Evolutionary conservation across 2,329 filamentous ascomycete genomes (phyloP), one percentile per base, ranked within the genome.

Genomic region (Monosporascus sp.): DNA sequence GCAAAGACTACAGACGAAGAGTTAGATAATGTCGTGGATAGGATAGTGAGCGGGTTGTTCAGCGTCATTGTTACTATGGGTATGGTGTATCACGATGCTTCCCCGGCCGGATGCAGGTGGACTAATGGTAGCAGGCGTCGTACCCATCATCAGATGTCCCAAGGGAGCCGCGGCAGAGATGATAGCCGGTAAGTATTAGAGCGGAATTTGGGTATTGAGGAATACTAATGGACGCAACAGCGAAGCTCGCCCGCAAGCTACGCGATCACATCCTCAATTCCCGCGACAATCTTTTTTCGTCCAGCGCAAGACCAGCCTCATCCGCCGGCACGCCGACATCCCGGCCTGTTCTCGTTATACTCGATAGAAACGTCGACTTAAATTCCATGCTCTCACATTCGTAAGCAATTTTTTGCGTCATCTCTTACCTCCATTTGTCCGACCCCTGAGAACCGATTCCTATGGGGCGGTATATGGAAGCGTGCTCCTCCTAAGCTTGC

Each of bases 331-430:
- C 88, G 0, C 81, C 86, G 2, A 82, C 85, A 8, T 89, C 90
- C 24, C 79, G 95, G 48, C 94, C 95, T 1, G 90, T 97, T 0
- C 82, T 99, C 46, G 84, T 99, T 60, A 88, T 99, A 50, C 86
- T 97, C 47, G 94, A 99, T 71, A 86, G 94, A 61, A 97, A 97
- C 65, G 86, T 99, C 45, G 94, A 99, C 70, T 74, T 99, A 50
- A 90, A 96, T 58, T 92, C 94, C 2, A 97, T 99, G 94, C 81
- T 99, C n/a, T 97, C 93, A 15, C 94, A 99, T 72, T 97, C 92
- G 1, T 46, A 46, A 46, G 42, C 24, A 25, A 41, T 18, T 2
- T 41, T n/a, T 9, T 20, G 38, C 38, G 18, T 41, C 18, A 41
- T 41, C 17, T 20, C 38, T 41, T 41, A 14, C 31, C 31, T 34